Evolutionary conservation across 2,329 filamentous ascomycete species (phyloP).

Genomic region (Cladosporium sp.): DNA sequence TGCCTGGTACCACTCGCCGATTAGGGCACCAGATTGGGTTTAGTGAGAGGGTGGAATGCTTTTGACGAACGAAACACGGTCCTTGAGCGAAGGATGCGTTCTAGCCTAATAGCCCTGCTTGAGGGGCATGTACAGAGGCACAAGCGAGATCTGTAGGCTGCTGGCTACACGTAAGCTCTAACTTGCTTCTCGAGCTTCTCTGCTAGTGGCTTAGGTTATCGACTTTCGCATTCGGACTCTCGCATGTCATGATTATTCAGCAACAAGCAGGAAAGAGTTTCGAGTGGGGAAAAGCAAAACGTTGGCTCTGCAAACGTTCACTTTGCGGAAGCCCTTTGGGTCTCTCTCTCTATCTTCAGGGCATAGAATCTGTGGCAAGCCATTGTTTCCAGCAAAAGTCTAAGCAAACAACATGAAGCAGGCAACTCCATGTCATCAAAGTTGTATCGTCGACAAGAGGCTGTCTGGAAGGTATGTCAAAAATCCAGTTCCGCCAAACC

Average conservation of each 20-base stretch:
- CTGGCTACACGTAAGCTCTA: not conserved
- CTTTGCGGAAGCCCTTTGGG: not conserved
- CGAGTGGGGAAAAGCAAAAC: not conserved
- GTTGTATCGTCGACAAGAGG: not conserved
- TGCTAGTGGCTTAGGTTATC: not conserved
- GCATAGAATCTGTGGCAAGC: not conserved
- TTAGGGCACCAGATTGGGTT: constrained; percentile 6
- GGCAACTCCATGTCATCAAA: not conserved
- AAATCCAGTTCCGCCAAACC: not conserved
- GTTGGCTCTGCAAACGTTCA: not conserved
- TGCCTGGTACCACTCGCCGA: not conserved
- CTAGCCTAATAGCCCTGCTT: not conserved
- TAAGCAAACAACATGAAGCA: no score
- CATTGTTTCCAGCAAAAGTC: not conserved
- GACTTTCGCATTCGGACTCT: not conserved
- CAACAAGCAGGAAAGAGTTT: not conserved
- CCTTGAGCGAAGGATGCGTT: not conserved
- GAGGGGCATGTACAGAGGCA: not conserved
- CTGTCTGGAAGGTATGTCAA: not conserved
- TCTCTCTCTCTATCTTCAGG: not conserved
- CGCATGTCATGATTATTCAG: not conserved
- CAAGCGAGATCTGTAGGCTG: not conserved
- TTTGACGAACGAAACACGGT: not conserved
- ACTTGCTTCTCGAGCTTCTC: not conserved
- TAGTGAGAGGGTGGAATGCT: not conserved